A percentile compares a stretch with the other conserved stretches of the same genome.
These are phyloP conservation scores for Acorus gramineus DNA, from an alignment of 106 monocot genomes.

Conservation along the genomic window DNA sequence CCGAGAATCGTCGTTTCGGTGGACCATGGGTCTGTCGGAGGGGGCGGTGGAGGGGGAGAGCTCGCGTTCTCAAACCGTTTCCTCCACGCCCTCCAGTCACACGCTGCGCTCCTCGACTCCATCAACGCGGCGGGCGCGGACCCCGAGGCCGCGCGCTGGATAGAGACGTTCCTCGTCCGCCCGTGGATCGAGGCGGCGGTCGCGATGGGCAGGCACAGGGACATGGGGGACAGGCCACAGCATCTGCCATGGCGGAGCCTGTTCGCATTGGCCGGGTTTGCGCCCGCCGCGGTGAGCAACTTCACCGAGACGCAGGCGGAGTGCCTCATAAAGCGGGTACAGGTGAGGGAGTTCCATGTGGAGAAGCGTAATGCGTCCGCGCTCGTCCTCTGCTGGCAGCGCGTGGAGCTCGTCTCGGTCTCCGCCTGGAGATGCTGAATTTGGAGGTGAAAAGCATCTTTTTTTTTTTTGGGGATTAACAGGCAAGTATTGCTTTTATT, in stretches of 20 bases:
- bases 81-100: conserved; percentile 48
- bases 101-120: conserved; percentile 60
- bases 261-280: conserved; percentile 46
- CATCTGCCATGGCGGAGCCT: conserved; percentile 36
- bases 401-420: conserved; percentile 60
- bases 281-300: conserved; percentile 70
- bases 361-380: conserved; percentile 56
- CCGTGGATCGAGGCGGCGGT: conserved; percentile 48
- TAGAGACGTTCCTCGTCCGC: conserved; percentile 61
- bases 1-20: conserved; percentile 71
- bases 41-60: conserved; percentile 9
- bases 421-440: conserved; percentile 86
- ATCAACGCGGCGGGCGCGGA: conserved; percentile 62
- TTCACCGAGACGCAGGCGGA: conserved; percentile 87
- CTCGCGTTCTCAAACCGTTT: conserved; percentile 66
- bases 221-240: conserved; percentile 23
- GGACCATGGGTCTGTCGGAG: conserved; percentile 54
- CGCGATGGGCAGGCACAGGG: conserved; percentile 30
- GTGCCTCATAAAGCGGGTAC: conserved; percentile 83
- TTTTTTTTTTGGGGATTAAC: too few species aligned
- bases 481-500: too few species aligned
- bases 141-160: conserved; percentile 45
- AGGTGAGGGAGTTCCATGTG: conserved; percentile 70
- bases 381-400: conserved; percentile 70
- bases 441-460: too few species aligned